These are phyloP conservation scores for Penicillium antarcticum DNA, from an alignment of 495 filamentous ascomycete species.

Conservation along the genomic window DNA sequence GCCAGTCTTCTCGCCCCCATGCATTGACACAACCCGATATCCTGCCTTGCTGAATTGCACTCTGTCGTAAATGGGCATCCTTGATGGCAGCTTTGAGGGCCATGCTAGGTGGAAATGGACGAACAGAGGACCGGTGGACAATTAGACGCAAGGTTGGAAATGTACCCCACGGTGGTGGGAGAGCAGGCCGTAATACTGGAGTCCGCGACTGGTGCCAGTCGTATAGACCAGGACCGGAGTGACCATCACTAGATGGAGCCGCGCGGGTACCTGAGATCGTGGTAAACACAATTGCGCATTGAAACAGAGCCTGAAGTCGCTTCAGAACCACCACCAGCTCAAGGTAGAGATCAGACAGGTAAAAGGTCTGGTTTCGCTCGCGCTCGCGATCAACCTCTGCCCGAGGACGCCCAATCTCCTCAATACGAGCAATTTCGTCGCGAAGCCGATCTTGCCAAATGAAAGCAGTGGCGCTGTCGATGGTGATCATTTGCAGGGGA, in stretches of 20 bases:
- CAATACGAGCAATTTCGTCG: conserved; percentile 42
- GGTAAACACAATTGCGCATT: conserved; percentile 40
- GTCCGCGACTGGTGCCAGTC: conserved; percentile 32
- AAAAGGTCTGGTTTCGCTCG: conserved; percentile 25
- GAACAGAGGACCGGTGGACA: conserved; percentile 40
- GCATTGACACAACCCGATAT: conserved; percentile 46
- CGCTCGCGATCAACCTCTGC: conserved; percentile 33
- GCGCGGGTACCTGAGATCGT: conserved; percentile 27
- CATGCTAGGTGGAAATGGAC: conserved; percentile 51
- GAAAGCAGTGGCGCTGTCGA: conserved; percentile 57
- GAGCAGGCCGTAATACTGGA: conserved; percentile 36
- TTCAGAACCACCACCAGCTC: conserved; percentile 34
- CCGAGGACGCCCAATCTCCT: conserved; percentile 32
- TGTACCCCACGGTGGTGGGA: conserved; percentile 46
- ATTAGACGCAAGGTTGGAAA: conserved; percentile 47
- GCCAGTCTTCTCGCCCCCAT: conserved; percentile 45
- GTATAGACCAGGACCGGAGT: conserved; percentile 36
- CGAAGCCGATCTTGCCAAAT: conserved; percentile 53
- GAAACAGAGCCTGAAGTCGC: conserved; percentile 32
- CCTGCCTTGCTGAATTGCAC: conserved; percentile 33
- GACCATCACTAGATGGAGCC: conserved; percentile 25
- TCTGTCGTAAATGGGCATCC: conserved; percentile 46
- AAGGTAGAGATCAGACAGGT: conserved; percentile 33
- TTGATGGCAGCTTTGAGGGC: conserved; percentile 53
- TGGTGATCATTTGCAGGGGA: conserved; percentile 45